Percentiles rank a stretch among this genome's conserved stretches.
phyloP scores from a whole-genome alignment of 805 yeast genomes.

The Starmerella stigmatis region DNA sequence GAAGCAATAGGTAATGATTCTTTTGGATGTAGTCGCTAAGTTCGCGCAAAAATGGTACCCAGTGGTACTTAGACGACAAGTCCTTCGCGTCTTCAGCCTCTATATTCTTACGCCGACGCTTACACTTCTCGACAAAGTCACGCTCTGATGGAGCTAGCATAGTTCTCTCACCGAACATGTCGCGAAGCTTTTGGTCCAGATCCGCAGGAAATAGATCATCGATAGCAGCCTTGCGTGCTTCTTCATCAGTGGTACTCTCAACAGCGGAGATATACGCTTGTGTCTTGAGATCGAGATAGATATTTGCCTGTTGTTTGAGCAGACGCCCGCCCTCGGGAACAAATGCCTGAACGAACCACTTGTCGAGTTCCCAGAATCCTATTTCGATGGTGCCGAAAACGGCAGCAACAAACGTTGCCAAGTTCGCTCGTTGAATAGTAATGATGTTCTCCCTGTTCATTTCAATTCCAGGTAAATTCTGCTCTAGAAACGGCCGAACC shows the following conservation, averaged over 20 bases:
- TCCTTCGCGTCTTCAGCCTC: constrained; percentile 37
- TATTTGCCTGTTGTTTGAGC: constrained; percentile 66
- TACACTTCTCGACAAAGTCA: constrained; percentile 69
- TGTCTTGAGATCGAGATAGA: constrained; percentile 80
- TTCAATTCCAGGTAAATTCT: constrained; percentile 17
- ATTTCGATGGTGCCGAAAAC: constrained; percentile 73
- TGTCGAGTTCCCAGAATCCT: constrained; percentile 79
- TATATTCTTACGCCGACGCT: constrained; percentile 55
- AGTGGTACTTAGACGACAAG: constrained; percentile 64
- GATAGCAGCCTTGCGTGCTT: constrained; percentile 55
- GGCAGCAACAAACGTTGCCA: constrained; percentile 82
- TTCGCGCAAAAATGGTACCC: constrained; percentile 75
- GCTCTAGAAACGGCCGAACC: constrained; percentile 21
- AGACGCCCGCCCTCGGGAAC: constrained; percentile 62
- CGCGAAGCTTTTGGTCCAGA: constrained; percentile 36
- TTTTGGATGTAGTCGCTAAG: constrained; percentile 67
- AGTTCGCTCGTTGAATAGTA: constrained; percentile 70
- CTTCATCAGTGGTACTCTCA: constrained; percentile 38
- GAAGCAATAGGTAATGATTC: constrained; percentile 30
- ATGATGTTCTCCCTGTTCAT: constrained; percentile 35
- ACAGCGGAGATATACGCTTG: constrained; percentile 89
- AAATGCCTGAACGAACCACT: constrained; percentile 73
- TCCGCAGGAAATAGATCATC: constrained; percentile 65
- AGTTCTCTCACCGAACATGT: constrained; percentile 24
- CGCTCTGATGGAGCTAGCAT: constrained; percentile 60